These are phyloP conservation scores for Cucurbita argyrosperma DNA, from an alignment of 306 rosid species.

Conservation along the genomic window DNA sequence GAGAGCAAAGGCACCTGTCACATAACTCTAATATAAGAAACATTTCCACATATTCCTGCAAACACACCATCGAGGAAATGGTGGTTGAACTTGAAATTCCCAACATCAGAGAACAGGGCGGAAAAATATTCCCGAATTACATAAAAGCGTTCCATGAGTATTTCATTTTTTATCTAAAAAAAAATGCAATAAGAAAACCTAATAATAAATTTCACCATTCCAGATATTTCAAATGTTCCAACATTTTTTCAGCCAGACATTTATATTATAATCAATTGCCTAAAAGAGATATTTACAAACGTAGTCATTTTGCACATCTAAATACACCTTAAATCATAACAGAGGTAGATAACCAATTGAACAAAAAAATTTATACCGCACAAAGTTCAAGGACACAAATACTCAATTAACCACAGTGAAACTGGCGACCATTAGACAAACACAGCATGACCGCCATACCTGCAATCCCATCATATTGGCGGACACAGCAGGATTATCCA, in stretches of 20 bases:
- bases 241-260: neutral
- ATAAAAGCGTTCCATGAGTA: neutral
- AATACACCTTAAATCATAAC: neutral
- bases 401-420: neutral
- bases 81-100: neutral
- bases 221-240: neutral
- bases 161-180: neutral
- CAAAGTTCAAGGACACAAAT: neutral
- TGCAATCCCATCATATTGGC: conserved; percentile 53
- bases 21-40: neutral
- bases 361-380: neutral
- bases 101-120: neutral
- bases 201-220: neutral
- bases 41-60: neutral
- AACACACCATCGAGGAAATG: neutral
- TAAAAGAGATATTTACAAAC: neutral
- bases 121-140: neutral
- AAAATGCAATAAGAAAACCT: neutral
- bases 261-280: neutral
- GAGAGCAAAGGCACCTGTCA: conserved; percentile 55
- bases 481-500: conserved; percentile 38
- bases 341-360: neutral
- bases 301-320: neutral
- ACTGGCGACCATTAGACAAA: neutral
- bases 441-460: conserved; percentile 13